A percentile compares a stretch with the other conserved stretches of the same genome.
phyloP scores from a whole-genome alignment of 306 rosid species.

The Canavalia ensiformis region DNA sequence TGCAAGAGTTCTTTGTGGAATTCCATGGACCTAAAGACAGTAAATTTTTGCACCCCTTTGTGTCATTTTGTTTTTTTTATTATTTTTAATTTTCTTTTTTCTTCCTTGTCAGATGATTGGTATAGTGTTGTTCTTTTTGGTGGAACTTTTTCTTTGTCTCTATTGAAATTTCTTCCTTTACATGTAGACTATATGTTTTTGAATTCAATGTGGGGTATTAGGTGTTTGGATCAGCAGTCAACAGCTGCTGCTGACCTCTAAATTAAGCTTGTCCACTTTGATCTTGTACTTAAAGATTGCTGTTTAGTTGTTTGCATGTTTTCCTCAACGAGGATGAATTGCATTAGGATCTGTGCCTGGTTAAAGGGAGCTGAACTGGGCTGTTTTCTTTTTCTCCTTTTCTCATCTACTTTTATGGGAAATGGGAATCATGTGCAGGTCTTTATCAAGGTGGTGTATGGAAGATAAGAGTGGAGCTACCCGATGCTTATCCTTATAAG shows the following conservation, averaged over 20 bases:
- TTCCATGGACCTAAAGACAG: constrained; percentile 88
- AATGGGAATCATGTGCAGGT: constrained; percentile 63
- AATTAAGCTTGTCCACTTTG: constrained; percentile 13
- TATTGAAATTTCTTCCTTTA: constrained; percentile 18
- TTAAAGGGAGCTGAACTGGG: constrained; percentile 23
- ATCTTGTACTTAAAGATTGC: constrained; percentile 45
- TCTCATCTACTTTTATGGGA: constrained; percentile 12
- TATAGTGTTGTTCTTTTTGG: background rate
- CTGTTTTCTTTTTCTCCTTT: background rate
- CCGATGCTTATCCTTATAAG: constrained; percentile 90
- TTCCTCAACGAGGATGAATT: constrained; percentile 43
- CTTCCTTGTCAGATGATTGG: background rate
- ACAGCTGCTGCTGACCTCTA: constrained; percentile 37
- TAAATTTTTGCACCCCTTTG: constrained; percentile 53
- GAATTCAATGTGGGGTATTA: constrained; percentile 38
- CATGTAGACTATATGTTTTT: constrained; percentile 4
- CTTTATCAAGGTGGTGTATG: constrained; percentile 84
- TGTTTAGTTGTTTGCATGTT: constrained; percentile 41
- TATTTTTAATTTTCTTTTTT: background rate
- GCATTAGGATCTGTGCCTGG: constrained; percentile 39
- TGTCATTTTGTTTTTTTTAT: constrained; percentile 2
- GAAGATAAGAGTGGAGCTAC: constrained; percentile 88
- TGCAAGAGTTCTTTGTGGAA: constrained; percentile 82
- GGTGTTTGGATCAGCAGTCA: constrained; percentile 42
- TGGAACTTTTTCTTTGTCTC: background rate